phyloP scores from a whole-genome alignment of 345 rosid genomes.

The Zanthoxylum bungeanum region DNA sequence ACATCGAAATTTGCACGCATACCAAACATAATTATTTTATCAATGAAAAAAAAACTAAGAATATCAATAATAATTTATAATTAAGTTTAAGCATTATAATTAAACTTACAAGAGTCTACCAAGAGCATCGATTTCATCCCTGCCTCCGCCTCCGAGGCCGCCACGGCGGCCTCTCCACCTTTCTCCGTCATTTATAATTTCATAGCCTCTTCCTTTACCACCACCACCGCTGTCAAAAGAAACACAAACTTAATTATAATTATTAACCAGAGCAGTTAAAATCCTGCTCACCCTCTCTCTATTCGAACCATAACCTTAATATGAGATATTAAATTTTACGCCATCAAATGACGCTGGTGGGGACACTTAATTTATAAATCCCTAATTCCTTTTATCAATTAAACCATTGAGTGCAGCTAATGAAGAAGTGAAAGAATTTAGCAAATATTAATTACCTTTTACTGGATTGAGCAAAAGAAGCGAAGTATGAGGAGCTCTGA shows the following conservation, averaged over 20 bases:
- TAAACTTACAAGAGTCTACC: conserved; percentile 83
- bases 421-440: neutral
- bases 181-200: neutral
- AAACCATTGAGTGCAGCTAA: neutral
- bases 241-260: neutral
- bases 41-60: no score
- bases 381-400: neutral
- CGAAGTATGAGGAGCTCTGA: conserved; percentile 18
- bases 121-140: conserved; percentile 75
- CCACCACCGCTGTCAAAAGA: conserved; percentile 34
- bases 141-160: neutral
- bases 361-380: no score
- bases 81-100: neutral
- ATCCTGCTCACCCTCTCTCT: no score
- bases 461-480: conserved; percentile 39
- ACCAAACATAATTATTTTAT: no score
- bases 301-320: no score
- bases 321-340: no score
- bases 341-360: no score
- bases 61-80: no score
- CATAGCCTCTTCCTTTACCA: neutral
- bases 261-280: no score
- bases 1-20: neutral
- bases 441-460: neutral
- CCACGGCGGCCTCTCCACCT: neutral